Evolutionary conservation across 805 yeast species (phyloP).

Genomic region (Yarrowia sp.): DNA sequence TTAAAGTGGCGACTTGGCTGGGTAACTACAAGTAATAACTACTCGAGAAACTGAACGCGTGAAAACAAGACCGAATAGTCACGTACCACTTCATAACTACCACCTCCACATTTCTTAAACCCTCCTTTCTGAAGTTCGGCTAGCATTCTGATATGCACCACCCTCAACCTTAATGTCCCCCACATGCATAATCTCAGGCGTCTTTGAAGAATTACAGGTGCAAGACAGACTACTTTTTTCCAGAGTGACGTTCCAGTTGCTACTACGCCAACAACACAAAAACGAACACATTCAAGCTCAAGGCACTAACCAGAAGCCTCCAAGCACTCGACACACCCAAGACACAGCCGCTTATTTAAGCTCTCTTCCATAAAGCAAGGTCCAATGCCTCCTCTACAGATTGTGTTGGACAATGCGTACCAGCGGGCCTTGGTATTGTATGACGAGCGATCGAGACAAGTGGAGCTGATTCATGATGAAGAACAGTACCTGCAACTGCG

Average conservation of each 20-base stretch:
- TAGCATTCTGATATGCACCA: slow-evolving; percentile 6
- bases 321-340: neutral
- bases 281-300: neutral
- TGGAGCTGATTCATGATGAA: slow-evolving; percentile 28
- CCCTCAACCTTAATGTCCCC: slow-evolving; percentile 31
- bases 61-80: no score
- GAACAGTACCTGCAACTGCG: slow-evolving; percentile 25
- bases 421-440: slow-evolving; percentile 31
- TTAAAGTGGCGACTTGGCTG: no score
- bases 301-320: neutral
- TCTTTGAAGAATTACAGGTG: slow-evolving; percentile 2
- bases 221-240: slow-evolving; percentile 4
- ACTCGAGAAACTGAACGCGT: no score
- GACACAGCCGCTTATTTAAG: neutral
- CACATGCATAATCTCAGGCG: slow-evolving; percentile 36
- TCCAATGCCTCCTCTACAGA: slow-evolving; percentile 25
- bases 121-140: neutral
- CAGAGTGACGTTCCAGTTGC: neutral
- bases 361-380: neutral
- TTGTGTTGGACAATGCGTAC: slow-evolving; percentile 35
- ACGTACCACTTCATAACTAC: no score
- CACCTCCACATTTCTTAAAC: no score
- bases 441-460: slow-evolving; percentile 14
- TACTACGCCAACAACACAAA: neutral
- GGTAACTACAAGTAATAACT: no score